Base-by-base conservation (phyloP, 2,329 filamentous ascomycete genomes). In the Botryotinia calthae region DNA sequence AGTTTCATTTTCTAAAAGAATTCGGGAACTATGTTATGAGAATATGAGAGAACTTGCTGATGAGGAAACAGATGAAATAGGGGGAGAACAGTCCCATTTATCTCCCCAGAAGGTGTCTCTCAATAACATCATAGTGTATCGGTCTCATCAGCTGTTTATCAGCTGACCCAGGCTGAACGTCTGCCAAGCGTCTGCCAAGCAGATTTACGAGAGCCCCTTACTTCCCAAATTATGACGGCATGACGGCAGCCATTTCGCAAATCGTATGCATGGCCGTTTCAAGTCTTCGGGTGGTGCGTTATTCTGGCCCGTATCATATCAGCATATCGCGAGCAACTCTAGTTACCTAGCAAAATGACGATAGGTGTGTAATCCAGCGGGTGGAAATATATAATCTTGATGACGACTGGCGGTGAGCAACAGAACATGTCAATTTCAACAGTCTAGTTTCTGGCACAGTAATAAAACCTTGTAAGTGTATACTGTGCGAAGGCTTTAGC, bases 131-230 rank as follows among this genome's bases (percentile, higher is more conserved):
- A n/a, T 66, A 48, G 6, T 31, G 28, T 66, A 25, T 31, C n/a
- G 7, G 34, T 66, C 37, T 56, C 48, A 66, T 66, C 70, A 58
- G 70, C 70, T 71, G 59, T 37, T 66, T 14, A 66, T 71, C 37
- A 71, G 70, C 61, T 37, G 61, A 58, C 37, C 1, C 9, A 20
- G 66, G 70, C 59, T 71, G 69, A 71, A 56, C 28, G 37, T 22
- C 14, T 54, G 70, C 70, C 61, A 71, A 71, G 70, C 4, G 48
- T 34, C 22, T n/a, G 70, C 70, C 70, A 71, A 71, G 70, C 10
- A 66, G 37, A 28, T 66, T 58, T 71, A 66, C 70, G 70, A 66
- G 48, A 28, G 28, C 22, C 46, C 69, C 61, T 71, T 71, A 58
- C 69, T 40, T 71, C 37, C 46, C 44, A 10, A 40, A 37, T 37